phyloP scores from a whole-genome alignment of 495 filamentous ascomycete species.

The Penicillium diatomitis region DNA sequence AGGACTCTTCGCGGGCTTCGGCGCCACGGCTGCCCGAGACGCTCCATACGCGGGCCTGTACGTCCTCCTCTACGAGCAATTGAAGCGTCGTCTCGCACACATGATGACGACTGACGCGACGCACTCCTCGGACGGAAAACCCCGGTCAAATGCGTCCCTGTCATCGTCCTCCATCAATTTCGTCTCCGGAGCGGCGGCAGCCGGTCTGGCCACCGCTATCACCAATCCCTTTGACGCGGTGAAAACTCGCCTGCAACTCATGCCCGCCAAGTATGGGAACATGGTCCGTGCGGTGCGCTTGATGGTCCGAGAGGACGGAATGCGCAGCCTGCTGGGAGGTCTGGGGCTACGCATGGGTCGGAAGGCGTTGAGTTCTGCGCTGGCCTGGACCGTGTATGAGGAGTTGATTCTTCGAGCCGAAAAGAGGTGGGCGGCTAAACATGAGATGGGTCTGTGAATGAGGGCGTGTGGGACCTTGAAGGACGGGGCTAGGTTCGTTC shows the following conservation, averaged over 20 bases:
- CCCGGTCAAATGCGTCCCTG: neutral
- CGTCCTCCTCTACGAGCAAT: conserved; percentile 87
- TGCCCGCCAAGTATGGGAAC: conserved; percentile 75
- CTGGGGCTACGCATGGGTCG: conserved; percentile 78
- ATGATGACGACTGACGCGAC: conserved; percentile 9
- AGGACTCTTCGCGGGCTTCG: conserved; percentile 89
- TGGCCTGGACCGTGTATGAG: conserved; percentile 97
- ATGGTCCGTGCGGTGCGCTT: conserved; percentile 64
- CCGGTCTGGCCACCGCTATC: conserved; percentile 70
- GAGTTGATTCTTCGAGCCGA: conserved; percentile 76
- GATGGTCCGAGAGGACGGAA: conserved; percentile 77
- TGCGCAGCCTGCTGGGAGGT: conserved; percentile 76
- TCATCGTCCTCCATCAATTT: conserved; percentile 76
- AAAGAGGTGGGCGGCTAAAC: conserved; percentile 41
- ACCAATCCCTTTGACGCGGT: conserved; percentile 96
- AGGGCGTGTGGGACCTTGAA: too few species aligned
- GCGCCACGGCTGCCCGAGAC: conserved; percentile 86
- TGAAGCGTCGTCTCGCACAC: conserved; percentile 56
- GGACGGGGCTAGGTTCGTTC: too few species aligned
- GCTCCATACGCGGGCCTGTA: conserved; percentile 94
- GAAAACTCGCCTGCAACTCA: conserved; percentile 89
- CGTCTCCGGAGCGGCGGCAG: conserved; percentile 66
- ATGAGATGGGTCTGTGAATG: conserved; percentile 16
- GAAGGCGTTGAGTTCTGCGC: conserved; percentile 83
- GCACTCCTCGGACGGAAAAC: conserved; percentile 6